Base-by-base conservation (phyloP, 768 basidiomycete species). In the Lyophyllum atratum region DNA sequence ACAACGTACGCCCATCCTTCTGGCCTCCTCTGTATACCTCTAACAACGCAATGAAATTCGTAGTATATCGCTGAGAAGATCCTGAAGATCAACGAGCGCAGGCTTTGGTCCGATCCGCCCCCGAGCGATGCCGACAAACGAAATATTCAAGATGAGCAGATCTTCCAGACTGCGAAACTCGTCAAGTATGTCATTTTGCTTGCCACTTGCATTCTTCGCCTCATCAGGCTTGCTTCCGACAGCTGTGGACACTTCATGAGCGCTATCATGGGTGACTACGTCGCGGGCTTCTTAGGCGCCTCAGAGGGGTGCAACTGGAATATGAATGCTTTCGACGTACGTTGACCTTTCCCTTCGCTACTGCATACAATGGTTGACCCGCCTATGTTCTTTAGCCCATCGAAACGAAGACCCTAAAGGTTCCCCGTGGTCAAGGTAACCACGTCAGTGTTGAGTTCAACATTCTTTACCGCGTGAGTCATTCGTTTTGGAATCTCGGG, bases 381-480 rank as follows among this genome's bases (percentile, higher is more conserved):
- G 17, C 45, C 17, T 17, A 17, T 15, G 26, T 15, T 15, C 12
- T 53, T 4, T 49, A 75, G 66, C 54, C 75, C 19, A 80, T 84
- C 48, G 64, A 73, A 9, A 62, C 57, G 9, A 71, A 68, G 45
- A 68, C 77, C 17, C 58, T 66, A 4, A 64, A 65, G 40, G 70
- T 77, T 6, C 63, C 60, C 0, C 77, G 84, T 11, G 89, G 87
- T 12, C 69, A 76, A 50, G 89, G 89, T 15, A 89, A 89, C 59
- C 81, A 81, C 52, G 78, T 79, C 59, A 87, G 85, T 21, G 75
- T 87, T 33, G 89, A 91, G 63, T 90, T 90, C 74, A 89, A 76
- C 47, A 54, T 79, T 15, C 64, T 80, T 1, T 80, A 80, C 66
- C 50, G 77, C 40, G 77, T 76, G 59, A 25, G 69, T 62, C 3